Percentiles rank a stretch among this genome's conserved stretches.
These are phyloP conservation scores for Beta vulgaris DNA, from an alignment of 148 eudicot genomes.

Conservation along the genomic window DNA sequence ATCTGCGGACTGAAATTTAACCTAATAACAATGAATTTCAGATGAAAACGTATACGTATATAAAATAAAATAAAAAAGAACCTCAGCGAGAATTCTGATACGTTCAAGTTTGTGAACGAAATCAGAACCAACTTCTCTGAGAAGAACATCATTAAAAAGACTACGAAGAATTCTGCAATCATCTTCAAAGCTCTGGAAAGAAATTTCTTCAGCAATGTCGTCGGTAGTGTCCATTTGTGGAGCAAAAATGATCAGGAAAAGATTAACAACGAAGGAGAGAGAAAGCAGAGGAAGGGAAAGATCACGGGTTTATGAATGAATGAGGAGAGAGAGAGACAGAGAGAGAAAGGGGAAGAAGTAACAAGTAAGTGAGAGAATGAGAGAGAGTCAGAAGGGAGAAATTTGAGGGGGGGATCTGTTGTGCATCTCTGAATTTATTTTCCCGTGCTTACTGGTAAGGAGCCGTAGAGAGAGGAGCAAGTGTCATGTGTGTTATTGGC, in stretches of 20 bases:
- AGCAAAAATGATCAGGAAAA: neutral
- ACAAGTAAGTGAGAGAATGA: too few species aligned
- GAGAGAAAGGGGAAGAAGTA: neutral
- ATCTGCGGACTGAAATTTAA: neutral
- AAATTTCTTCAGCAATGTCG: constrained; percentile 87
- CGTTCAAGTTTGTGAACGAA: constrained; percentile 64
- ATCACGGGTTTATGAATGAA: neutral
- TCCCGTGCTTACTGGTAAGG: neutral
- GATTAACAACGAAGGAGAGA: neutral
- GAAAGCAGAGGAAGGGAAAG: neutral
- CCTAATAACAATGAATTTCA: too few species aligned
- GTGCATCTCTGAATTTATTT: too few species aligned
- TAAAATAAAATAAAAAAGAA: neutral
- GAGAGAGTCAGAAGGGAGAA: constrained; percentile 1
- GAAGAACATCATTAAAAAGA: constrained; percentile 76
- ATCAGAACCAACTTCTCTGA: constrained; percentile 51
- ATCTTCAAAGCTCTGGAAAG: constrained; percentile 82
- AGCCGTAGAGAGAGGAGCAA: neutral
- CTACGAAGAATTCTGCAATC: constrained; percentile 69
- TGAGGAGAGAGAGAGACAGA: neutral
- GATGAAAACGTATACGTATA: too few species aligned
- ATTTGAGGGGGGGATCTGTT: neutral
- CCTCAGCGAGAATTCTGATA: constrained; percentile 64
- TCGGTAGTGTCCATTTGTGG: constrained; percentile 67
- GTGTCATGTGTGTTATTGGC: constrained; percentile 10